These are phyloP conservation scores for Baorangia bicolor DNA, from an alignment of 768 basidiomycete species.

Conservation along the genomic window DNA sequence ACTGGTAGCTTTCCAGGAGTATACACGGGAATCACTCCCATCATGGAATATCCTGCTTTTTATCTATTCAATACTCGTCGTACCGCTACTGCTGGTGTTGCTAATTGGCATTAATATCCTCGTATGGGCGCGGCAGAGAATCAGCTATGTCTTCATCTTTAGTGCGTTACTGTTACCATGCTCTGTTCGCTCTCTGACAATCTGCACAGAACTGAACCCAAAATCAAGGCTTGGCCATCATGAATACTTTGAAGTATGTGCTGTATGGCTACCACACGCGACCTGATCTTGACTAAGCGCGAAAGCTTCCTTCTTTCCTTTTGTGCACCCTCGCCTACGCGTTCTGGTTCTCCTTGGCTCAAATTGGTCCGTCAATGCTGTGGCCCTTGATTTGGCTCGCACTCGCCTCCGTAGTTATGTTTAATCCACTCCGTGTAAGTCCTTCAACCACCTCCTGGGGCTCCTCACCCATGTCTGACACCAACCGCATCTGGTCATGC, in stretches of 20 bases:
- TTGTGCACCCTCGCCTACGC: conserved; percentile 71
- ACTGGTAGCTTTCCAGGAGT: conserved; percentile 50
- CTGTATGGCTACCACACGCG: conserved; percentile 3
- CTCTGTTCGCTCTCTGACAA: conserved; percentile 3
- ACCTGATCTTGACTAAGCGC: background rate
- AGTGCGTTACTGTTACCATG: conserved; percentile 41
- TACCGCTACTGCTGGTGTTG: conserved; percentile 74
- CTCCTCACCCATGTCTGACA: background rate
- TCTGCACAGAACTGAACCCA: conserved; percentile 58
- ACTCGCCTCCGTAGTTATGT: conserved; percentile 53
- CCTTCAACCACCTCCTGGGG: background rate
- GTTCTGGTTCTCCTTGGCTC: conserved; percentile 82
- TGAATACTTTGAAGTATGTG: conserved; percentile 66
- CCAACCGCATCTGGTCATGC: conserved; percentile 36
- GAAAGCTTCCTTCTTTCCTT: conserved; percentile 78
- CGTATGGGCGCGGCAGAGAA: conserved; percentile 71
- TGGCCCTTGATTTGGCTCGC: conserved; percentile 87
- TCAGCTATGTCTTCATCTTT: conserved; percentile 95
- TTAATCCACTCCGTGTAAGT: conserved; percentile 73
- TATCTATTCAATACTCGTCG: conserved; percentile 69
- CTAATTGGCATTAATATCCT: conserved; percentile 82
- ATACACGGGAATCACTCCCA: conserved; percentile 54
- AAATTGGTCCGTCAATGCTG: conserved; percentile 64
- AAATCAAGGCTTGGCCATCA: conserved; percentile 73
- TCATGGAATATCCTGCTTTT: conserved; percentile 75